Conservation (phyloP, 2,329 filamentous ascomycete species). For the Sclerotinia minor region DNA sequence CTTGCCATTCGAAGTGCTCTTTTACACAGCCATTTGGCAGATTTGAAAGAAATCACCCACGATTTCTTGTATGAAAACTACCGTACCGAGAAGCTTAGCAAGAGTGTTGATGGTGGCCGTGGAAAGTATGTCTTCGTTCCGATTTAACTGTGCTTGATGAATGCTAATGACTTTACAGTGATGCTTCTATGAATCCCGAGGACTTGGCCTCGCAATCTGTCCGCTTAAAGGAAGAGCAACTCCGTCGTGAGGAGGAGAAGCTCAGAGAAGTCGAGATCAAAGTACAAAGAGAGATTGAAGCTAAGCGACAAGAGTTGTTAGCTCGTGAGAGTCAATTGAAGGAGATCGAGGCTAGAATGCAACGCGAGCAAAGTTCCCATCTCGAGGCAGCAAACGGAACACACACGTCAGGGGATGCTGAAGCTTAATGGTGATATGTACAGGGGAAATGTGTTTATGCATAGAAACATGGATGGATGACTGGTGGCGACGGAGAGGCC, state of each 20-base stretch:
- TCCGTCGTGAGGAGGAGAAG: slow-evolving; percentile 99
- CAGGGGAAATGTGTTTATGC: slow-evolving; percentile 25
- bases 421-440: slow-evolving; percentile 32
- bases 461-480: slow-evolving; percentile 28
- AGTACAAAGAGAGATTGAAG: slow-evolving; percentile 99
- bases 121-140: slow-evolving; percentile 68
- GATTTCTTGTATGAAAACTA: slow-evolving; percentile 99
- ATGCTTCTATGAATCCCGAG: slow-evolving; percentile 96
- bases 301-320: slow-evolving; percentile 97
- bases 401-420: slow-evolving; percentile 30
- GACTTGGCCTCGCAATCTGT: slow-evolving; percentile 96
- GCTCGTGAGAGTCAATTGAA: slow-evolving; percentile 97
- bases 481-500: slow-evolving; percentile 28
- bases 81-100: slow-evolving; percentile 99
- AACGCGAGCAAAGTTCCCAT: slow-evolving; percentile 70
- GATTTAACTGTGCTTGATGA: slow-evolving; percentile 40
- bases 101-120: slow-evolving; percentile 92
- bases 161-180: slow-evolving; percentile 47
- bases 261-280: slow-evolving; percentile 99
- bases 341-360: slow-evolving; percentile 98
- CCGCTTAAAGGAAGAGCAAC: slow-evolving; percentile 98
- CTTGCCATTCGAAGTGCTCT: slow-evolving; percentile 94
- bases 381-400: slow-evolving; percentile 43
- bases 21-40: slow-evolving; percentile 94
- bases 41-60: slow-evolving; percentile 99